phyloP scores from a whole-genome alignment of 2,329 filamentous ascomycete species.

The Talaromyces sp. region DNA sequence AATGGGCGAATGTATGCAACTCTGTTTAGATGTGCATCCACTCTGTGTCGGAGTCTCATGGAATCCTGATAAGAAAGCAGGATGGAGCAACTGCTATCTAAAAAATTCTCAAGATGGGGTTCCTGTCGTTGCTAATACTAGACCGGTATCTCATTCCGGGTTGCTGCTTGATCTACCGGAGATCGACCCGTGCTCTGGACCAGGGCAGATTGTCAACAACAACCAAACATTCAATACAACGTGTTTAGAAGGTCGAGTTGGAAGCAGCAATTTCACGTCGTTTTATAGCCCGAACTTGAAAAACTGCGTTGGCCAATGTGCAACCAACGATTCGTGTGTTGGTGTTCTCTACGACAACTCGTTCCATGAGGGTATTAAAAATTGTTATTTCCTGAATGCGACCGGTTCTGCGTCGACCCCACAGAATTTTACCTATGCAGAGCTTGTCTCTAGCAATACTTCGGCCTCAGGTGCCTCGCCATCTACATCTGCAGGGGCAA shows the following conservation, averaged over 20 bases:
- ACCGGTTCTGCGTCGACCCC: neutral
- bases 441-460: neutral
- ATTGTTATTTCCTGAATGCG: neutral
- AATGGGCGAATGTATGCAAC: neutral
- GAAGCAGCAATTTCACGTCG: neutral
- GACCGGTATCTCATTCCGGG: neutral
- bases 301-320: neutral
- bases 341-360: neutral
- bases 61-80: neutral
- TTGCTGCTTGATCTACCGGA: neutral
- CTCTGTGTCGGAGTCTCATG: neutral
- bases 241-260: neutral
- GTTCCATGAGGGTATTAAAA: neutral
- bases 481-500: neutral
- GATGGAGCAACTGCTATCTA: neutral
- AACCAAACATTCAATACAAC: neutral
- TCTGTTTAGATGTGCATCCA: neutral
- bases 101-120: neutral
- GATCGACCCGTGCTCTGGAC: neutral
- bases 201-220: neutral
- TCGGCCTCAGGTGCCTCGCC: neutral
- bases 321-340: neutral
- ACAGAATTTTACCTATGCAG: neutral
- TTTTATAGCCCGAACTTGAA: neutral
- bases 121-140: neutral